phyloP scores from a whole-genome alignment of 306 rosid species.

The Vigna nakashimae region DNA sequence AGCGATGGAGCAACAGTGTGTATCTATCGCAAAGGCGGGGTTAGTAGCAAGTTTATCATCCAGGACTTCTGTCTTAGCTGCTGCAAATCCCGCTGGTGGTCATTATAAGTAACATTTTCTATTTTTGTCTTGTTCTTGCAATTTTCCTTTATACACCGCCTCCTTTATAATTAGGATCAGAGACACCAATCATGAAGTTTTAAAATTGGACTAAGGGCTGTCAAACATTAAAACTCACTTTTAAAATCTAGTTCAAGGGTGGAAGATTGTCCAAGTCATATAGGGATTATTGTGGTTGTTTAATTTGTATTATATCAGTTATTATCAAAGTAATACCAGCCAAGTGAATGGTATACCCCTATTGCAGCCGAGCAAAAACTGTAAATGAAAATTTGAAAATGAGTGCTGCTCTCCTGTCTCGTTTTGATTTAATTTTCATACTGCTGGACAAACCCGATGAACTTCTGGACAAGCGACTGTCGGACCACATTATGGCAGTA shows the following conservation, averaged over 20 bases:
- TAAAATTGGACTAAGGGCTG: background rate
- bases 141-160: conserved; percentile 17
- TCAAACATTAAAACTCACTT: background rate
- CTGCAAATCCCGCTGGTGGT: conserved; percentile 97
- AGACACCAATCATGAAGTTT: background rate
- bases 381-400: conserved; percentile 97
- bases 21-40: conserved; percentile 98
- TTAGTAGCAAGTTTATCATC: conserved; percentile 96
- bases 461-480: conserved; percentile 87
- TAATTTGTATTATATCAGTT: conserved; percentile 6
- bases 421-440: conserved; percentile 94
- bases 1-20: conserved; percentile 99
- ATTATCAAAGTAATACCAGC: conserved; percentile 26
- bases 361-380: conserved; percentile 94
- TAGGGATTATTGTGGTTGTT: conserved; percentile 12
- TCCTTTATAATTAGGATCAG: background rate
- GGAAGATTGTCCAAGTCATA: background rate
- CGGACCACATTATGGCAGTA: conserved; percentile 97
- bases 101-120: conserved; percentile 77
- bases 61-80: conserved; percentile 91
- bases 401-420: conserved; percentile 86
- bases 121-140: conserved; percentile 27
- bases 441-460: conserved; percentile 97
- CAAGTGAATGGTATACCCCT: conserved; percentile 21
- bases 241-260: background rate